phyloP scores from a whole-genome alignment of 1,284 basidiomycete species.

The Gomphus sp. region DNA sequence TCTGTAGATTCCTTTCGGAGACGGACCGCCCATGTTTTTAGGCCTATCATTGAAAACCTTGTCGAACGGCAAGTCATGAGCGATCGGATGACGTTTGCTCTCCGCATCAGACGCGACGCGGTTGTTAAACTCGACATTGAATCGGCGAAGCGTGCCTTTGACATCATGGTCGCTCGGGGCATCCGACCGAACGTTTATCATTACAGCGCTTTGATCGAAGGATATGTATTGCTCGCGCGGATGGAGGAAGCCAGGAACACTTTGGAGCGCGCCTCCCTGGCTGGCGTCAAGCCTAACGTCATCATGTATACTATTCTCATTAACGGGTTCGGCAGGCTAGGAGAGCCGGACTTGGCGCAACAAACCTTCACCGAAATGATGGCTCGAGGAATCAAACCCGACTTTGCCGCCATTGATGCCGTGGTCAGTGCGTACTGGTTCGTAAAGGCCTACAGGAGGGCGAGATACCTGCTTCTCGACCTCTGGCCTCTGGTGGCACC shows the following conservation, averaged over 20 bases:
- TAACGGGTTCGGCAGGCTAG: slow-evolving; percentile 48
- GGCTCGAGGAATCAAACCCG: slow-evolving; percentile 48
- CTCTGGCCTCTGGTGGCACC: slow-evolving; percentile 59
- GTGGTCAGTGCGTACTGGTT: slow-evolving; percentile 57
- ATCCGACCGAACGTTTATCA: slow-evolving; percentile 61
- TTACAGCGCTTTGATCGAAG: slow-evolving; percentile 61
- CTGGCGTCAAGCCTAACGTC: slow-evolving; percentile 44
- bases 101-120: slow-evolving; percentile 55
- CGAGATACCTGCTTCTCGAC: slow-evolving; percentile 42
- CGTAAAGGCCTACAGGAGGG: slow-evolving; percentile 38
- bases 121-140: slow-evolving; percentile 37
- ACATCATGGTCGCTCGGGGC: slow-evolving; percentile 49
- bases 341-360: slow-evolving; percentile 45
- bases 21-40: slow-evolving; percentile 23
- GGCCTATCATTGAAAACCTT: slow-evolving; percentile 40
- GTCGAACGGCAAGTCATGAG: slow-evolving; percentile 35
- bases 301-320: slow-evolving; percentile 70
- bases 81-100: slow-evolving; percentile 45
- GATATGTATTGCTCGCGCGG: slow-evolving; percentile 45
- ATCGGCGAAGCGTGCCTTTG: slow-evolving; percentile 42
- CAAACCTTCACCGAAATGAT: slow-evolving; percentile 55
- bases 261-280: slow-evolving; percentile 38
- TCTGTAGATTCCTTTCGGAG: slow-evolving; percentile 24
- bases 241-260: slow-evolving; percentile 40
- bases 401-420: slow-evolving; percentile 58